Evolutionary conservation across 2,329 filamentous ascomycete species (phyloP).

Genomic region (Trematosphaeria pertusa): DNA sequence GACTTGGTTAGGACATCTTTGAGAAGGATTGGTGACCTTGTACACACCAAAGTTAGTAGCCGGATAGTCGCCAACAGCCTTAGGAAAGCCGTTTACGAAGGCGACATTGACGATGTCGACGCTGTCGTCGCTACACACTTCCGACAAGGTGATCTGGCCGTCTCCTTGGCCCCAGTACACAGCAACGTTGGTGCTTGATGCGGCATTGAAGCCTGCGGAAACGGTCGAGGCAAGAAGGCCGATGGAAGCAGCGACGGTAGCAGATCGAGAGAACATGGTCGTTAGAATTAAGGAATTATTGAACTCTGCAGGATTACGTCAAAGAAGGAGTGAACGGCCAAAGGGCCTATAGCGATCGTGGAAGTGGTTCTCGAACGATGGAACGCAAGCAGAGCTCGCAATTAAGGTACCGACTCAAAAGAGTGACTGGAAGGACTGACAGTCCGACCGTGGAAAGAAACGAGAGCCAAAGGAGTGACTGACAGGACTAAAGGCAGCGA

Average conservation of each 20-base stretch:
- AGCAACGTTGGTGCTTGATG: conserved; percentile 56
- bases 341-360: conserved; percentile 49
- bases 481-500: conserved; percentile 24
- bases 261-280: conserved; percentile 25
- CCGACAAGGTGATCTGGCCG: conserved; percentile 55
- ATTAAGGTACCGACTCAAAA: no score
- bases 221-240: conserved; percentile 43
- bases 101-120: conserved; percentile 64
- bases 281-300: conserved; percentile 34
- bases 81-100: conserved; percentile 63
- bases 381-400: conserved; percentile 62
- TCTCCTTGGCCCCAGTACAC: conserved; percentile 65
- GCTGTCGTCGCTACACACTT: conserved; percentile 59
- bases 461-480: conserved; percentile 12
- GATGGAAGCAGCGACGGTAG: conserved; percentile 41
- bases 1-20: not conserved
- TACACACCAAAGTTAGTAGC: conserved; percentile 61
- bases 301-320: conserved; percentile 30
- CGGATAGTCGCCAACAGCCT: conserved; percentile 56
- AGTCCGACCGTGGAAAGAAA: conserved; percentile 3
- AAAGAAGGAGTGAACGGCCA: conserved; percentile 47
- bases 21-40: not conserved
- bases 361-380: conserved; percentile 54
- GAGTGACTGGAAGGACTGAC: conserved; percentile 28
- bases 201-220: conserved; percentile 51